Conservation (phyloP, 176 grass and related monocot species). For the Carex scoparia region DNA sequence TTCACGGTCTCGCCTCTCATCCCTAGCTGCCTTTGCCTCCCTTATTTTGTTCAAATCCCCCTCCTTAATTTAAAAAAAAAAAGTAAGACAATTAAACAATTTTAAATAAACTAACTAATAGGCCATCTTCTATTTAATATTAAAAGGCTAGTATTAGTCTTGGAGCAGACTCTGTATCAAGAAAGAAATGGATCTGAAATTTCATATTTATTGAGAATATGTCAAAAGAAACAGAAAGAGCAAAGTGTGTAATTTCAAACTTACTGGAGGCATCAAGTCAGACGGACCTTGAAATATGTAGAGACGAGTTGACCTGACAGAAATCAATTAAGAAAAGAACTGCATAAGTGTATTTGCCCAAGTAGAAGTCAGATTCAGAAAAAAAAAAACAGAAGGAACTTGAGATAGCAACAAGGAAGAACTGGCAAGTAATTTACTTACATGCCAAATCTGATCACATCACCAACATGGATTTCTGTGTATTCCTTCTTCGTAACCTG, state of each 20-base stretch:
- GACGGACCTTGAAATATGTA: constrained; percentile 94
- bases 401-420: neutral
- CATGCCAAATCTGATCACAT: constrained; percentile 93
- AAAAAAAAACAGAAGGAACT: neutral
- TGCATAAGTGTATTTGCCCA: constrained; percentile 6
- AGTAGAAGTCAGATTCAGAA: constrained; percentile 6
- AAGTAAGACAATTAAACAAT: neutral
- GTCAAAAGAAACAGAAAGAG: constrained; percentile 1
- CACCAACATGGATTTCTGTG: constrained; percentile 74
- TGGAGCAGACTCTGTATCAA: neutral
- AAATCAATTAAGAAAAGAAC: constrained; percentile 16
- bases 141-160: neutral
- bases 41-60: constrained; percentile 78
- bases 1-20: constrained; percentile 73
- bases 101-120: constrained; percentile 6
- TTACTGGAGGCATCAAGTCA: constrained; percentile 94
- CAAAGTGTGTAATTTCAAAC: constrained; percentile 17
- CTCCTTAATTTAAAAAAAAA: constrained; percentile 49
- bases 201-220: neutral
- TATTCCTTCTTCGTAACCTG: constrained; percentile 85
- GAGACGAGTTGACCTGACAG: constrained; percentile 62
- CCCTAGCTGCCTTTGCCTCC: constrained; percentile 48
- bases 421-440: constrained; percentile 50
- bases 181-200: neutral
- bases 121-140: neutral